These are phyloP conservation scores for Flaveria floridana DNA, from an alignment of 140 eudicot species.

Conservation along the genomic window DNA sequence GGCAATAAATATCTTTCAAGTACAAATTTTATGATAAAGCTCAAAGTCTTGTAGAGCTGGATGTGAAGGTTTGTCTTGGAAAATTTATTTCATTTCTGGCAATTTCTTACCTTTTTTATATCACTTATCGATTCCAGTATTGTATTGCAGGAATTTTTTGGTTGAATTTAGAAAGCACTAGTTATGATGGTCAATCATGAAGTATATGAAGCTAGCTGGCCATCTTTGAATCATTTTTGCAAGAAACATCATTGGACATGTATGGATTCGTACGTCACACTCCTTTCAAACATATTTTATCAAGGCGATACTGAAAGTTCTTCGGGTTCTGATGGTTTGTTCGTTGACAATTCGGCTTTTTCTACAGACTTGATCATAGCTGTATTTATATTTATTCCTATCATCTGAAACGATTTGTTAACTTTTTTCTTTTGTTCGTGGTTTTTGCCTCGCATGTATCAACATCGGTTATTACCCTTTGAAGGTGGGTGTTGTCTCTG, in stretches of 20 bases:
- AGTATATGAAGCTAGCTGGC: slow-evolving; percentile 8
- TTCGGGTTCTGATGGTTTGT: background rate
- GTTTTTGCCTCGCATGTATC: background rate
- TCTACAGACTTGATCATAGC: background rate
- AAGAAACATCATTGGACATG: slow-evolving; percentile 3
- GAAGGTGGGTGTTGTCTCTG: background rate
- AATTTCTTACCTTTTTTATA: background rate
- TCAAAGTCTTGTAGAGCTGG: slow-evolving; percentile 21
- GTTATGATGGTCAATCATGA: slow-evolving; percentile 9
- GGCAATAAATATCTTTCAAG: background rate
- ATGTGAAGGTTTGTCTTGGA: slow-evolving; percentile 29
- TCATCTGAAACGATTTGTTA: background rate
- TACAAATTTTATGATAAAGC: slow-evolving; percentile 2
- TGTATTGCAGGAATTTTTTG: slow-evolving; percentile 4
- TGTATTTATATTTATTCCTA: background rate
- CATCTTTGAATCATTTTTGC: background rate
- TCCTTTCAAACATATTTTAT: background rate
- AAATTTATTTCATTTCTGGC: background rate
- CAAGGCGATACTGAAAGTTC: background rate
- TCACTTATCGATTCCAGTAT: background rate
- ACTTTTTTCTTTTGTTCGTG: background rate
- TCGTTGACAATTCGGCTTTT: background rate
- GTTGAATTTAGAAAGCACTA: slow-evolving; percentile 14
- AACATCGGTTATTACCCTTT: background rate
- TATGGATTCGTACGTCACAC: slow-evolving; percentile 4